A percentile compares a stretch with the other conserved stretches of the same genome.
Evolutionary conservation across 2,329 filamentous ascomycete genomes (phyloP).

Genomic region (Colletotrichum sp.): DNA sequence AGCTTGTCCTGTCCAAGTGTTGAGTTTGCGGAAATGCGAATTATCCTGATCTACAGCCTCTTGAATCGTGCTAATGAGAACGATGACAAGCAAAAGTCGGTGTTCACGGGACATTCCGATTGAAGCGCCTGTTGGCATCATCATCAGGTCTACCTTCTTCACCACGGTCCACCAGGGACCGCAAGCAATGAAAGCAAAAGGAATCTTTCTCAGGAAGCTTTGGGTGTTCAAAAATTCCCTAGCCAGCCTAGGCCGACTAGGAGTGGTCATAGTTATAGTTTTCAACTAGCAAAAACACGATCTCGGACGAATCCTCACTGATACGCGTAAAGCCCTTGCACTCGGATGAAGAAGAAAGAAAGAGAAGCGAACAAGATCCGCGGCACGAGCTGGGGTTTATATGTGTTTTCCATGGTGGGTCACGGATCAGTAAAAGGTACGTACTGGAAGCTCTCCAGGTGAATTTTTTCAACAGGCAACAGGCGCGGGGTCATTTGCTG

Average conservation of each 20-base stretch:
- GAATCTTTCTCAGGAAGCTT: constrained; percentile 28
- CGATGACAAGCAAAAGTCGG: not conserved
- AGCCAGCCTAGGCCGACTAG: constrained; percentile 70
- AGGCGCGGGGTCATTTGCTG: constrained; percentile 4
- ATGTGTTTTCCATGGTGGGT: not conserved
- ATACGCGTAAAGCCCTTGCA: constrained; percentile 82
- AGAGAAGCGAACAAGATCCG: constrained; percentile 23
- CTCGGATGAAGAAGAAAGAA: constrained; percentile 59
- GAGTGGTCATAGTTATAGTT: constrained; percentile 81
- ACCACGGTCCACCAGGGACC: constrained; percentile 44
- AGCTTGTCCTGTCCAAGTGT: not conserved
- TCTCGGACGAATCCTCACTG: constrained; percentile 90
- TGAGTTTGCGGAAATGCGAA: not conserved
- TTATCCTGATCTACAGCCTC: not conserved
- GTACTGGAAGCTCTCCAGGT: not conserved
- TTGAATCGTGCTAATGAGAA: not conserved
- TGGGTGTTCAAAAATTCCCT: constrained; percentile 79
- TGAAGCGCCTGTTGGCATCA: not conserved
- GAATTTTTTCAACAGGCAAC: not conserved
- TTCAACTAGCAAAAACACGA: constrained; percentile 91
- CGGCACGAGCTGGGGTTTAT: not conserved
- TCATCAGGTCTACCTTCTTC: constrained; percentile 51
- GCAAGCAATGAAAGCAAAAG: constrained; percentile 55
- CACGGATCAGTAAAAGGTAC: constrained; percentile 11
- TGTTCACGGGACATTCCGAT: not conserved